Evolutionary conservation across 495 filamentous ascomycete species (phyloP), one percentile per base, ranked within the genome.

Genomic region (Tuber melanosporum): DNA sequence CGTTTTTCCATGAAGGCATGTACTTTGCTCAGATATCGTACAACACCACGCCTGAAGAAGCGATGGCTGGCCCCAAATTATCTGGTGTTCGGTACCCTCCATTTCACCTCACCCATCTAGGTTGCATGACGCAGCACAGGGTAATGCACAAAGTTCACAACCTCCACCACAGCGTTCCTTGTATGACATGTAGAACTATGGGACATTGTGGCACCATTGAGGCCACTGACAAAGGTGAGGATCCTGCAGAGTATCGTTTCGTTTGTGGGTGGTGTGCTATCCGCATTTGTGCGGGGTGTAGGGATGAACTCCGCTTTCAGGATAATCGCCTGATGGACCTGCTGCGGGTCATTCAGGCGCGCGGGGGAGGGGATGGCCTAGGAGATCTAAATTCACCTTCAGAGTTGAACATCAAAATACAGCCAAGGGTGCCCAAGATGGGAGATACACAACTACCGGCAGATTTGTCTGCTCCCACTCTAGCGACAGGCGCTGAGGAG

Each of bases 141-240:
- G 26, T 66, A 66, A 66, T 66, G 57, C 57, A 66, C 26, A 66
- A 66, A 17, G 57, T 66, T 66, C 57, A 66, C 57, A 66, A 66
- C 26, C 26, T 66, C 6, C 57, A 66, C 57, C 57, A 66, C 26
- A 66, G 57, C 26, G 26, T 66, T 14, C 57, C 57, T 66, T 66
- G 57, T 66, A 66, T 66, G 57, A 2, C 57, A 36, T 66, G 57
- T 26, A 66, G 26, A 26, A 66, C 57, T 26, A 66, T 66, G 57
- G 57, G 57, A 2, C 26, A 36, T 36, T 3, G 57, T 17, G 57
- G 32, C 26, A 19, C 57, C 57, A 19, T 14, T 32, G 57, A 26
- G 57, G 3, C 57, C 32, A 36, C 32, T 12, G 57, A 36, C 57
- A 66, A 36, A 66, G 32, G 26, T 8, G 57, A 66, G 3, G 26